A percentile compares a stretch with the other conserved stretches of the same genome.
Conservation (phyloP, 2,329 filamentous ascomycete species). For the Fusarium secorum region DNA sequence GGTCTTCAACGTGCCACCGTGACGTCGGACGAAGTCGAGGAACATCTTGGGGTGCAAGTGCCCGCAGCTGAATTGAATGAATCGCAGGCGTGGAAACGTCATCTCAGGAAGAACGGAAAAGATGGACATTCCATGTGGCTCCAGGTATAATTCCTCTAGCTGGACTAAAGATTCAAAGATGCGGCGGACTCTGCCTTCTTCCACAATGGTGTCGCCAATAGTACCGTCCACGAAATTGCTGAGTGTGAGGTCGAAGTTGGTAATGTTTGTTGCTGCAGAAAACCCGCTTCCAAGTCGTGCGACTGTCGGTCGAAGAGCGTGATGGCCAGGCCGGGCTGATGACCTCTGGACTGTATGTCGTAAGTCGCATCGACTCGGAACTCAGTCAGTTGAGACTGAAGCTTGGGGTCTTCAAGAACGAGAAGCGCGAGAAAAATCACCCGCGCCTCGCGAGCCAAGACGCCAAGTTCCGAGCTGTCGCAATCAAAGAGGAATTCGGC, state of each 20-base stretch:
- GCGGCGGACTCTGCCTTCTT: fast-evolving
- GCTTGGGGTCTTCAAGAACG: neutral
- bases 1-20: fast-evolving
- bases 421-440: fast-evolving
- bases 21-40: neutral
- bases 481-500: neutral
- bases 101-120: neutral
- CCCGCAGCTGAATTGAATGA: neutral
- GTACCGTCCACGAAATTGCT: neutral
- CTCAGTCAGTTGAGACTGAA: neutral
- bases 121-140: neutral
- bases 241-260: neutral
- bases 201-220: neutral
- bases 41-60: neutral
- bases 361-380: neutral
- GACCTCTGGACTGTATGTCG: fast-evolving
- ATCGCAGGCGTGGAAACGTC: neutral
- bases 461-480: neutral
- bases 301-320: neutral
- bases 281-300: neutral
- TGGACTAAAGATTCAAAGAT: neutral
- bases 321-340: neutral
- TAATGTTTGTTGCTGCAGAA: neutral
- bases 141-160: neutral
- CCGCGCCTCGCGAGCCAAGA: neutral